These are phyloP conservation scores for Raphanus hybrid DNA, from an alignment of 441 rosid genomes.

Conservation along the genomic window DNA sequence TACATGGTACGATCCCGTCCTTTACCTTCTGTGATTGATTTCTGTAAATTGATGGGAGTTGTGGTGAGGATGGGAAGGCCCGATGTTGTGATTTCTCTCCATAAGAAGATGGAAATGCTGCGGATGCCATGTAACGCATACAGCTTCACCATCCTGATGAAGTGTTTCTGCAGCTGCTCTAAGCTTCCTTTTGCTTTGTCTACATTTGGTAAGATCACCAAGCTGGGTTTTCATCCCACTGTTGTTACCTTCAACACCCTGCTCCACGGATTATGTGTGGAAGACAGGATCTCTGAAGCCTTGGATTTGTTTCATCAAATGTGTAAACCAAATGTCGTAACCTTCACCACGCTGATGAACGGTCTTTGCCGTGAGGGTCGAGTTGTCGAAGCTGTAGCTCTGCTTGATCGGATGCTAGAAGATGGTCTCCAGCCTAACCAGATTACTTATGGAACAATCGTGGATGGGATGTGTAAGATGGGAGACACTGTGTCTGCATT, in stretches of 20 bases:
- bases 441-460: too few relatives aligned
- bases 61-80: background rate
- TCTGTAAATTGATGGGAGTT: background rate
- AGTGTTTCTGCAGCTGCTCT: constrained; percentile 3
- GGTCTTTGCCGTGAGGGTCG: background rate
- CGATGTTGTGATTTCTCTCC: background rate
- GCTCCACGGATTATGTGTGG: background rate
- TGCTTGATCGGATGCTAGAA: too few relatives aligned
- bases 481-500: background rate
- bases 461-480: background rate
- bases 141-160: background rate
- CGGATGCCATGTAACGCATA: background rate
- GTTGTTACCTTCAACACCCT: background rate
- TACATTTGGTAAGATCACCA: background rate
- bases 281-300: background rate
- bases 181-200: background rate
- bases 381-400: background rate
- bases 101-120: background rate
- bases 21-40: background rate
- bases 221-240: background rate
- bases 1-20: background rate
- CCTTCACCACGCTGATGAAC: background rate
- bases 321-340: background rate
- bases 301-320: background rate
- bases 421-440: too few relatives aligned